Evolutionary conservation across 495 filamentous ascomycete species (phyloP).

Genomic region (Hamigera avellanea): DNA sequence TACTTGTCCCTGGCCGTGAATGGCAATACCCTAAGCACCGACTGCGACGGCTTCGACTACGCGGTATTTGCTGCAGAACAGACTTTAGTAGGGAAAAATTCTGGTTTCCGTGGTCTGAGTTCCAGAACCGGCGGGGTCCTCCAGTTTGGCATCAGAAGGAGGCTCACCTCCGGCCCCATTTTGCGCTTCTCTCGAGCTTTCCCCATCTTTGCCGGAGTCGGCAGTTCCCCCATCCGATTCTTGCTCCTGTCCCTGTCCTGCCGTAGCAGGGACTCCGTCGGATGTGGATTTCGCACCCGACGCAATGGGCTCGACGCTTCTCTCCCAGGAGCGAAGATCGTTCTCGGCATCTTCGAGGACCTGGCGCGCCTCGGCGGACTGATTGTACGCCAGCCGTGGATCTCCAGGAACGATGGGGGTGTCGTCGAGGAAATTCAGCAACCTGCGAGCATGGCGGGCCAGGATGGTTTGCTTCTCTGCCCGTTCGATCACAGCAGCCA

Average conservation of each 20-base stretch:
- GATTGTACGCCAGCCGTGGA: conserved; percentile 49
- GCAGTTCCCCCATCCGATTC: conserved; percentile 13
- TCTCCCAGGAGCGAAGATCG: conserved; percentile 65
- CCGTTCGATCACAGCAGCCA: conserved; percentile 81
- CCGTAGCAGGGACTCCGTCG: conserved; percentile 1
- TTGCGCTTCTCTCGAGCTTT: too few relatives aligned
- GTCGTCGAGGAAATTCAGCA: conserved; percentile 85
- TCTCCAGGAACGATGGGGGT: conserved; percentile 84
- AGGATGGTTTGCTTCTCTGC: conserved; percentile 94
- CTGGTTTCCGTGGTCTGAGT: too few relatives aligned
- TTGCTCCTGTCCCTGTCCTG: not conserved
- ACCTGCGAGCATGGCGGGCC: conserved; percentile 73
- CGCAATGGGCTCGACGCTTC: conserved; percentile 43
- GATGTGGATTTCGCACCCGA: conserved; percentile 14
- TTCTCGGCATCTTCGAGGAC: conserved; percentile 90
- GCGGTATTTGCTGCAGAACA: too few relatives aligned
- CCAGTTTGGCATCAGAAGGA: not conserved
- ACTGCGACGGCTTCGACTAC: too few relatives aligned
- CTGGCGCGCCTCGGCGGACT: conserved; percentile 55
- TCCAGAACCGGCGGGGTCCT: too few relatives aligned
- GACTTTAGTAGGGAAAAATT: too few relatives aligned
- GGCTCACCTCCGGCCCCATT: not conserved
- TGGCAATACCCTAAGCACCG: too few relatives aligned
- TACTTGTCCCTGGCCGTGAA: too few relatives aligned
- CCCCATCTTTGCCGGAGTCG: not conserved